Evolutionary conservation across 2,329 filamentous ascomycete species (phyloP).

Genomic region (Gnomoniopsis smithogilvyi): DNA sequence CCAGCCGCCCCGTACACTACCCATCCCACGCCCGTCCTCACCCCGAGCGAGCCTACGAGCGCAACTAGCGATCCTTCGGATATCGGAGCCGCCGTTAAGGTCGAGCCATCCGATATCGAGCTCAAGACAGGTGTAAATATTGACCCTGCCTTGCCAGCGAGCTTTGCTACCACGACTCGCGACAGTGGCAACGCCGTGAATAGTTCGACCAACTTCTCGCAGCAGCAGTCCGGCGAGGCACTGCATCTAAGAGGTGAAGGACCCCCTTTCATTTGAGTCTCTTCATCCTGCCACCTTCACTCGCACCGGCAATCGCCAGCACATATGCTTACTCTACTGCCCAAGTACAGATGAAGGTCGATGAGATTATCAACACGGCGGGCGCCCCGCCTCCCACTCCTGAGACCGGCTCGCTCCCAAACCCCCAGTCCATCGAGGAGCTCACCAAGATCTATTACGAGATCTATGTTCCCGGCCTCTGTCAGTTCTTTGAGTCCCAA

Average conservation of each 20-base stretch:
- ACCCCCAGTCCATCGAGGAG: constrained; percentile 54
- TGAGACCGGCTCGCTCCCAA: constrained; percentile 47
- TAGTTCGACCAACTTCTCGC: not conserved
- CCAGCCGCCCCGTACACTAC: constrained; percentile 32
- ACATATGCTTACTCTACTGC: constrained; percentile 38
- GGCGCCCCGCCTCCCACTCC: constrained; percentile 58
- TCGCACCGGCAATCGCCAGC: constrained; percentile 21
- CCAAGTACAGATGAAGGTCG: constrained; percentile 65
- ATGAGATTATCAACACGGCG: constrained; percentile 65
- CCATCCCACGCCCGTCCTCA: constrained; percentile 17
- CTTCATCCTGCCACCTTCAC: constrained; percentile 27
- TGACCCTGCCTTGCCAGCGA: constrained; percentile 25
- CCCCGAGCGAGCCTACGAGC: constrained; percentile 11
- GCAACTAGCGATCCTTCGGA: constrained; percentile 8
- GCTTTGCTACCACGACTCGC: not conserved
- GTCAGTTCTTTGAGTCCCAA: constrained; percentile 74
- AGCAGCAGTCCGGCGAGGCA: constrained; percentile 31
- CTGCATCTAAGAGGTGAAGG: constrained; percentile 50
- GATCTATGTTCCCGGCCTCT: constrained; percentile 70
- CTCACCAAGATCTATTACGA: constrained; percentile 70
- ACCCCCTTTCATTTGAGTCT: constrained; percentile 32
- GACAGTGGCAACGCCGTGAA: constrained; percentile 4
- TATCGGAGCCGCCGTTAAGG: constrained; percentile 23
- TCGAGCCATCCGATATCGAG: constrained; percentile 31
- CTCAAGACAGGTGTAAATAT: constrained; percentile 32